These are phyloP conservation scores for Colletotrichum liaoningense DNA, from an alignment of 2,329 filamentous ascomycete genomes.

Conservation along the genomic window DNA sequence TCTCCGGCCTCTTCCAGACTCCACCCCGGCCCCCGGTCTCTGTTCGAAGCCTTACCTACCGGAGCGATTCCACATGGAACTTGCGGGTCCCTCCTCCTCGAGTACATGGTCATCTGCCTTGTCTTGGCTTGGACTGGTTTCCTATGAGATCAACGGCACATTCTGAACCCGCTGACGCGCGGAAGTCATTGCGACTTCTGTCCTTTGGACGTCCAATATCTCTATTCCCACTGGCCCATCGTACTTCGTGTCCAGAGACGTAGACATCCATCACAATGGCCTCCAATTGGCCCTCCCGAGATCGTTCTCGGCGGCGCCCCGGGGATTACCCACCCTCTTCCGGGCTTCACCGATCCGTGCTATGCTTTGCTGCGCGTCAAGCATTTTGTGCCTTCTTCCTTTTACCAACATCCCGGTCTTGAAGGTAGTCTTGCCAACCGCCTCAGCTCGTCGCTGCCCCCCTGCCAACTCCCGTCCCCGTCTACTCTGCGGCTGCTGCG, in stretches of 20 bases:
- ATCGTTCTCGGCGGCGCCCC: background rate
- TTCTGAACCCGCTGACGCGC: constrained; percentile 11
- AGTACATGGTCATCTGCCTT: background rate
- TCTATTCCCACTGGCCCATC: background rate
- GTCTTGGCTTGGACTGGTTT: background rate
- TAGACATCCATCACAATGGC: constrained; percentile 7
- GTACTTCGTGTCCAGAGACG: constrained; percentile 32
- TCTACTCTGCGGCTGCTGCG: background rate
- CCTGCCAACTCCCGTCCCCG: background rate
- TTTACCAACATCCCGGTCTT: background rate
- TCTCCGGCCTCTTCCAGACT: background rate
- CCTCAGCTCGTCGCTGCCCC: constrained; percentile 13
- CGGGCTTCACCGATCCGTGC: constrained; percentile 11
- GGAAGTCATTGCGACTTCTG: constrained; percentile 1
- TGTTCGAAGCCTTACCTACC: background rate
- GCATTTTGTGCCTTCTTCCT: background rate
- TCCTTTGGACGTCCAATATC: background rate
- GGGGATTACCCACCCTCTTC: constrained; percentile 3
- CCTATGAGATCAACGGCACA: background rate
- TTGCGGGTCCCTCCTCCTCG: background rate
- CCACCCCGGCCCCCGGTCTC: background rate
- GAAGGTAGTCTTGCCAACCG: constrained; percentile 4
- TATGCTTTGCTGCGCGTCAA: background rate
- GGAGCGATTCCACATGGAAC: background rate
- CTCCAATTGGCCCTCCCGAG: constrained; percentile 1